A percentile compares a stretch with the other conserved stretches of the same genome.
Evolutionary conservation across 306 rosid genomes (phyloP).

Genomic region (Prinsepia uniflora): DNA sequence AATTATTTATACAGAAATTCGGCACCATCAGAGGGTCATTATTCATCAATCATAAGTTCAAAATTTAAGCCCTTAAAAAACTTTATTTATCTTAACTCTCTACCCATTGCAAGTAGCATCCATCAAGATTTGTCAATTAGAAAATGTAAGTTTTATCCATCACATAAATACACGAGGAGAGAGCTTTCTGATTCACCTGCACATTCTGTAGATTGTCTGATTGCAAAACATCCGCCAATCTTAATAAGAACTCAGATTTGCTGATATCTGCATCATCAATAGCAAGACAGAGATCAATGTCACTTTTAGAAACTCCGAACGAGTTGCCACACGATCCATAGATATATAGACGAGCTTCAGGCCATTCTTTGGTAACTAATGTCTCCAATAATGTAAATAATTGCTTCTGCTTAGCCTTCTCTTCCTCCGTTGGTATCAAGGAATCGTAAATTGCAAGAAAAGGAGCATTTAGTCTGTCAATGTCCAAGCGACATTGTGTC

Average conservation of each 20-base stretch:
- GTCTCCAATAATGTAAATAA: slow-evolving; percentile 60
- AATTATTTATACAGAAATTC: not conserved
- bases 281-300: slow-evolving; percentile 89
- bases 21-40: not conserved
- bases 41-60: not conserved
- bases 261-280: slow-evolving; percentile 60
- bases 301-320: slow-evolving; percentile 89
- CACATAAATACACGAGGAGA: slow-evolving; percentile 10
- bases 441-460: slow-evolving; percentile 62
- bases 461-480: slow-evolving; percentile 51
- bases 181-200: slow-evolving; percentile 56
- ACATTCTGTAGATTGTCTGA: slow-evolving; percentile 84
- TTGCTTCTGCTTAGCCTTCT: slow-evolving; percentile 75
- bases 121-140: not conserved
- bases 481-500: slow-evolving; percentile 64
- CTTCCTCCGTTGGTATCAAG: slow-evolving; percentile 84
- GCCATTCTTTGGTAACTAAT: slow-evolving; percentile 71
- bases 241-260: slow-evolving; percentile 70
- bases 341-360: slow-evolving; percentile 66
- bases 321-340: slow-evolving; percentile 98
- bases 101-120: not conserved
- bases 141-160: not conserved
- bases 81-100: not conserved
- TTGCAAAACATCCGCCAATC: slow-evolving; percentile 78
- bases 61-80: not conserved